phyloP scores from a whole-genome alignment of 345 rosid species.

The Bruguiera parviflora region DNA sequence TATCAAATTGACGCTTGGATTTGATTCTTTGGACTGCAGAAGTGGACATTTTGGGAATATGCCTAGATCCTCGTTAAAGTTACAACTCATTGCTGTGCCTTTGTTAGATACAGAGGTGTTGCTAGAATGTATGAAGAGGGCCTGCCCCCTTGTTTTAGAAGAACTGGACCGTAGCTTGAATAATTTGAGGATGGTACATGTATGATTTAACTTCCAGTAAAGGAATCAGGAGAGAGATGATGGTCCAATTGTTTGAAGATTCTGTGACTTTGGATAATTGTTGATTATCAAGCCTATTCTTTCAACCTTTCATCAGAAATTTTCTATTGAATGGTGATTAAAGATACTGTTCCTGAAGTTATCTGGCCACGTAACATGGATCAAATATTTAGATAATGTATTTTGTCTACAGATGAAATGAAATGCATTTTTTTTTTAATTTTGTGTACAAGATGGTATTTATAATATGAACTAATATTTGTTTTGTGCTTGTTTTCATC shows the following conservation, averaged over 20 bases:
- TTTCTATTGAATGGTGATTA: too few species aligned
- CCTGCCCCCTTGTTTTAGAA: not conserved
- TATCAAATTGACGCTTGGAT: not conserved
- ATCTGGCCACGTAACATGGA: too few species aligned
- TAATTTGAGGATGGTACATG: not conserved
- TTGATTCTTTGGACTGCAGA: not conserved
- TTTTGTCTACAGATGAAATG: too few species aligned
- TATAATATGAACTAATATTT: too few species aligned
- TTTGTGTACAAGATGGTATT: too few species aligned
- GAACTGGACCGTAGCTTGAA: not conserved
- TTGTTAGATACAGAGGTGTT: not conserved
- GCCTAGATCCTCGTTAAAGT: not conserved
- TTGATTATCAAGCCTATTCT: not conserved
- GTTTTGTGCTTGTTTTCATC: too few species aligned
- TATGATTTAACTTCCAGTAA: not conserved
- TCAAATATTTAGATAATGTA: too few species aligned
- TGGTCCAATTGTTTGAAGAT: not conserved
- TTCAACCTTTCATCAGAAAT: too few species aligned
- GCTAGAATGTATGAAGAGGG: not conserved
- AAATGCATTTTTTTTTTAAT: too few species aligned
- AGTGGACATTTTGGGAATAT: not conserved
- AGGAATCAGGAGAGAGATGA: not conserved
- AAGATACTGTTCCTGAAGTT: too few species aligned
- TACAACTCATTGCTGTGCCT: not conserved
- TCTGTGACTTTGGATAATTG: not conserved